Evolutionary conservation across 1,139 yeast genomes (phyloP).

Genomic region (Hemisphaericaspora lyxosophila): DNA sequence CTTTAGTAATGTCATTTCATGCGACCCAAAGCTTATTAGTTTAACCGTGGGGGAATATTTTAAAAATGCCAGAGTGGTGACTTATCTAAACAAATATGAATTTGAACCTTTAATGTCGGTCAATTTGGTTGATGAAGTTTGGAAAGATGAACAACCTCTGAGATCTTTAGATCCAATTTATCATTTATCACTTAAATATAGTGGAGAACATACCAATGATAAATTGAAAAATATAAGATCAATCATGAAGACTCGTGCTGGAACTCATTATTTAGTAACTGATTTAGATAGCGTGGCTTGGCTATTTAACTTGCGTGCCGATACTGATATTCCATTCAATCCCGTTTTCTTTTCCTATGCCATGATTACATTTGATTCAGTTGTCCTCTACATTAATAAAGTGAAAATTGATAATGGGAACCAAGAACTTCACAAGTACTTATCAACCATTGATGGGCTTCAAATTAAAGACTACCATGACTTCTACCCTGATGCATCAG

Average conservation of each 20-base stretch:
- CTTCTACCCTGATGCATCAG: slow-evolving; percentile 33
- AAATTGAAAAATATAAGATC: slow-evolving; percentile 32
- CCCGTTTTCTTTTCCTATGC: slow-evolving; percentile 54
- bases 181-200: slow-evolving; percentile 36
- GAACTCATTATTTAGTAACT: slow-evolving; percentile 36
- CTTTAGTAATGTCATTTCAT: slow-evolving; percentile 39
- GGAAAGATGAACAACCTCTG: slow-evolving; percentile 42
- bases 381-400: slow-evolving; percentile 39
- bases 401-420: slow-evolving; percentile 28
- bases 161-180: slow-evolving; percentile 41
- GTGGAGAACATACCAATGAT: slow-evolving; percentile 44
- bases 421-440: slow-evolving; percentile 22
- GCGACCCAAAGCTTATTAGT: slow-evolving; percentile 40
- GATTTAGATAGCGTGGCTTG: slow-evolving; percentile 57
- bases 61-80: slow-evolving; percentile 21
- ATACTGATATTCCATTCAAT: slow-evolving; percentile 44
- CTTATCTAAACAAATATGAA: slow-evolving; percentile 21
- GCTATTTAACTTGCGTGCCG: slow-evolving; percentile 51
- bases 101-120: slow-evolving; percentile 32
- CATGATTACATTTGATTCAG: slow-evolving; percentile 30
- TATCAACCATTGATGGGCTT: slow-evolving; percentile 29
- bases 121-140: slow-evolving; percentile 41
- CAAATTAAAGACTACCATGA: slow-evolving; percentile 27
- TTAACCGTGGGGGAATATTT: slow-evolving; percentile 37
- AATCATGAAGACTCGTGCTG: slow-evolving; percentile 20